Evolutionary conservation across 441 rosid species (phyloP), one percentile per base, ranked within the genome.

Genomic region (Populus hybrid): DNA sequence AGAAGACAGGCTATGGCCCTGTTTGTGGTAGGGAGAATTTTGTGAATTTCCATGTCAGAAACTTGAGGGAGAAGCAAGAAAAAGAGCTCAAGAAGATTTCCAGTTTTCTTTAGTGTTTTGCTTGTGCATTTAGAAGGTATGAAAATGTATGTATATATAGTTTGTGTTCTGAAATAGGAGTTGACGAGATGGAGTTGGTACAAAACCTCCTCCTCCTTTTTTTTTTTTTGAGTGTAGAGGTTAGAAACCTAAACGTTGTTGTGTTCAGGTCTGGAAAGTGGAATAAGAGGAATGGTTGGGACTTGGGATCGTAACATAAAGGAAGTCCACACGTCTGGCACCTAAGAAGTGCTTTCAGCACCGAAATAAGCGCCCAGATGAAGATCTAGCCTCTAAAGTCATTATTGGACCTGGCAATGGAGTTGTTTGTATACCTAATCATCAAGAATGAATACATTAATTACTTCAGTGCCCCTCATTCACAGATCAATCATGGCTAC

Each of bases 171-270:
- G 50, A 69, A 80, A 80, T 76, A 5, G 86, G 84, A 85, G 85
- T 85, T 75, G 91, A 83, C 79, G 77, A 81, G 77, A 79, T 86
- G 83, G 86, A 84, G 86, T 78, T 73, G 88, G 84, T 84, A 70
- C 36, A 72, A 70, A 18, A 2, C 18, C 4, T n/a, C 1, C 18
- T 6, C 69, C 75, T 4, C 21, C 21, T 3, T 6, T 61, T 75
- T 61, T 3, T 6, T 61, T 75, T 7, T 70, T 42, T 40, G 12
- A 12, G 71, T 63, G 90, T 50, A 53, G 70, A 80, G 73, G 84
- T 74, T 83, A 63, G 79, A 4, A 42, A 9, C 36, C 6, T 53
- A 16, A 30, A 42, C 42, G 4, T 9, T 30, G 6, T 12, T 59
- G 6, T 23, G 2, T 1, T 30, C 67, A 34, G n/a, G 42, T 71